A percentile compares a stretch with the other conserved stretches of the same genome.
Evolutionary conservation across 805 yeast species (phyloP).

Genomic region (Candida vaughaniae): DNA sequence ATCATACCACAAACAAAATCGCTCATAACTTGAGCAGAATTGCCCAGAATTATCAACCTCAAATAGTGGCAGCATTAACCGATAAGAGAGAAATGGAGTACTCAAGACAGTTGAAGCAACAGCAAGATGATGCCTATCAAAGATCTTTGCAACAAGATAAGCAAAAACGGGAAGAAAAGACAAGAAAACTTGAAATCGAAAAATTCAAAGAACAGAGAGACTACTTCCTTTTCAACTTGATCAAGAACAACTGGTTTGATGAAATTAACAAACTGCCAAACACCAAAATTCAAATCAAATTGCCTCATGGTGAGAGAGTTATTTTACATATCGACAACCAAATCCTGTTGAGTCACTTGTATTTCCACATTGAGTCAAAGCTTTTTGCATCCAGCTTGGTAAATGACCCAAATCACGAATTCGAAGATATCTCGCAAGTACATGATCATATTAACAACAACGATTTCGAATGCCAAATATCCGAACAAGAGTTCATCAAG

Average conservation of each 20-base stretch:
- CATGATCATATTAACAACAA: conserved; percentile 4
- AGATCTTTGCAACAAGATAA: conserved; percentile 50
- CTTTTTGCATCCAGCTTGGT: conserved; percentile 19
- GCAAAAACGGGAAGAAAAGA: conserved; percentile 48
- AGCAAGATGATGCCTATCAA: conserved; percentile 43
- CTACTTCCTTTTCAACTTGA: conserved; percentile 10
- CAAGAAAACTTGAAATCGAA: conserved; percentile 14
- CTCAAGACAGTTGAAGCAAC: conserved; percentile 36
- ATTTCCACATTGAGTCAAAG: conserved; percentile 48
- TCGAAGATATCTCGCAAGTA: conserved; percentile 5
- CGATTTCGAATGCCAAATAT: conserved; percentile 11
- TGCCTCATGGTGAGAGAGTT: conserved; percentile 52
- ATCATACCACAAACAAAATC: conserved; percentile 24
- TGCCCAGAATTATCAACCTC: conserved; percentile 35
- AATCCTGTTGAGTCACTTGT: conserved; percentile 46
- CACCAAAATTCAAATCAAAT: conserved; percentile 50
- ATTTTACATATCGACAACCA: conserved; percentile 42
- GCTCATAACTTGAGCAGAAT: conserved; percentile 22
- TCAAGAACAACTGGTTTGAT: conserved; percentile 8
- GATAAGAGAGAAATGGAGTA: conserved; percentile 43
- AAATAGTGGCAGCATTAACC: conserved; percentile 33
- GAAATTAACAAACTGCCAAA: conserved; percentile 10
- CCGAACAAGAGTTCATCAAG: conserved; percentile 21
- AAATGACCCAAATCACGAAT: conserved; percentile 16
- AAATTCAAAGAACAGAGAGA: conserved; percentile 8